Percentiles rank a stretch among this genome's conserved stretches.
Conservation (phyloP, 352 stramenopile genomes). For the Phytophthora ramorum region DNA sequence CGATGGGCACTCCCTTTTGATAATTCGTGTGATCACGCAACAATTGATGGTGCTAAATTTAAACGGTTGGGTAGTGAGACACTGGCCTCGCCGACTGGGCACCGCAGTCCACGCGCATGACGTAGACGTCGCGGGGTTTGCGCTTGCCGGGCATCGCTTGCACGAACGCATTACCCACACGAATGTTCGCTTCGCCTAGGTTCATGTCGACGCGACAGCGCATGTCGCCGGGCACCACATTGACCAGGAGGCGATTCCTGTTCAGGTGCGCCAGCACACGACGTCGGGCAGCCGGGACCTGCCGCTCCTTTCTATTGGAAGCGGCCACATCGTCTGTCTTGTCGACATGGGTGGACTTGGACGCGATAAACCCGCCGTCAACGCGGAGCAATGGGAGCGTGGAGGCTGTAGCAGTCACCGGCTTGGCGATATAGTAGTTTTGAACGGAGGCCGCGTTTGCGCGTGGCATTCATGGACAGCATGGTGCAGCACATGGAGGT, state of each 20-base stretch:
- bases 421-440: constrained; percentile 10
- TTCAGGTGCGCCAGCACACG: constrained; percentile 55
- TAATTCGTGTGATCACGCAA: no score
- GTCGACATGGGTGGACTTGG: constrained; percentile 24
- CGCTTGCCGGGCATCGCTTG: constrained; percentile 41
- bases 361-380: constrained; percentile 15
- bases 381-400: constrained; percentile 44
- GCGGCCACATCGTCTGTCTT: constrained; percentile 34
- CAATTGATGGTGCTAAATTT: no score
- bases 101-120: constrained; percentile 78
- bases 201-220: constrained; percentile 63
- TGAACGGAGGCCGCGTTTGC: constrained; percentile 5
- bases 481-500: constrained; percentile 55
- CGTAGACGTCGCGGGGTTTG: constrained; percentile 71
- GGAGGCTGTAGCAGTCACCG: no score
- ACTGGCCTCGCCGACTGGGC: constrained; percentile 14
- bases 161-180: constrained; percentile 78
- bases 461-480: constrained; percentile 37
- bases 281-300: constrained; percentile 48
- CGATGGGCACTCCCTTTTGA: no score
- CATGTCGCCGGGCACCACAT: constrained; percentile 59
- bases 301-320: constrained; percentile 38
- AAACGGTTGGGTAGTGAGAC: no score
- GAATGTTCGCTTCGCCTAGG: constrained; percentile 62
- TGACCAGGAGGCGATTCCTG: constrained; percentile 49